Conservation (phyloP, 2,329 filamentous ascomycete genomes). For the Pseudopyricularia javanii region DNA sequence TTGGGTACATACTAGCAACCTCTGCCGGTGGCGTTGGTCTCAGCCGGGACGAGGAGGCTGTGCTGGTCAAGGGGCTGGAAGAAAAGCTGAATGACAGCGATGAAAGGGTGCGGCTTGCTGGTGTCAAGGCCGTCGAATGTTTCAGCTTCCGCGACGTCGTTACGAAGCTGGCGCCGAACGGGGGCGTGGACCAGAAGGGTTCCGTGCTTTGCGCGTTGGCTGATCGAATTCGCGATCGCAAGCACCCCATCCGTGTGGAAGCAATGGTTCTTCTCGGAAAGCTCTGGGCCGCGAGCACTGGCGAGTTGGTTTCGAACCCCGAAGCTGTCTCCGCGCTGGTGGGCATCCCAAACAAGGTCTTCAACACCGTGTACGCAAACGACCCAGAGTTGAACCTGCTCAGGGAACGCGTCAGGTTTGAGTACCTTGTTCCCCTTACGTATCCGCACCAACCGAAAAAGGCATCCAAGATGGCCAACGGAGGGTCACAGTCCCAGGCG, state of each 20-base stretch:
- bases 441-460: constrained; percentile 60
- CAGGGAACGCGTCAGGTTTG: constrained; percentile 74
- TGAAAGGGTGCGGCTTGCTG: constrained; percentile 80
- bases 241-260: constrained; percentile 67
- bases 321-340: constrained; percentile 68
- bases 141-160: constrained; percentile 76
- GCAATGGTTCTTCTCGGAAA: constrained; percentile 75
- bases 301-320: constrained; percentile 74
- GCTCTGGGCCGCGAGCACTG: constrained; percentile 87
- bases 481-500: constrained; percentile 40
- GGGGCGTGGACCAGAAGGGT: constrained; percentile 61
- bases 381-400: constrained; percentile 75
- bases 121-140: constrained; percentile 70
- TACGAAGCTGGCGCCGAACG: constrained; percentile 65
- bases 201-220: constrained; percentile 74
- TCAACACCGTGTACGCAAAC: constrained; percentile 83
- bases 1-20: constrained; percentile 79
- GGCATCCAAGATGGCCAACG: constrained; percentile 47
- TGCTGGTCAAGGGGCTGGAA: constrained; percentile 60
- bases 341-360: constrained; percentile 71
- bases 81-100: constrained; percentile 80
- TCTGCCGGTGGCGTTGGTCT: constrained; percentile 83
- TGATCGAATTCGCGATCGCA: constrained; percentile 80
- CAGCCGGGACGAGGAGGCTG: constrained; percentile 67
- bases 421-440: constrained; percentile 76